Conservation (phyloP, 1,284 basidiomycete species). For the Irpex rosettiformis region DNA sequence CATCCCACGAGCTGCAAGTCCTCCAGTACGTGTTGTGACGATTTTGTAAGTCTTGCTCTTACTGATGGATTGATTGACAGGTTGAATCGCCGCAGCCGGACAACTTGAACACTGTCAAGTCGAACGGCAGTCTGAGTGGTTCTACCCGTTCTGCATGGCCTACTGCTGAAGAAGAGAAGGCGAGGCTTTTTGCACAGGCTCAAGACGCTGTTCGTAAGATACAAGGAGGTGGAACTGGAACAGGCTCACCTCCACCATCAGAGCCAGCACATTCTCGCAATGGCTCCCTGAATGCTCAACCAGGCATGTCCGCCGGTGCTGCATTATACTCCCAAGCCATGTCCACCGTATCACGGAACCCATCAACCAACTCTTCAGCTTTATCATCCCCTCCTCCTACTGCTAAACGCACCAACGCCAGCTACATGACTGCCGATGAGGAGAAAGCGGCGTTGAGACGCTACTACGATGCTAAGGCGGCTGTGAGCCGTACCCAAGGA, state of each 20-base stretch:
- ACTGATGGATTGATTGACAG: not conserved
- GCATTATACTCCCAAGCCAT: constrained; percentile 45
- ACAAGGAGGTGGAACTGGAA: constrained; percentile 32
- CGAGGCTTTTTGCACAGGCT: constrained; percentile 63
- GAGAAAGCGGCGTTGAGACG: constrained; percentile 64
- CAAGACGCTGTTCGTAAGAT: constrained; percentile 51
- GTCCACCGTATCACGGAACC: constrained; percentile 32
- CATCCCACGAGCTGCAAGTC: constrained; percentile 7
- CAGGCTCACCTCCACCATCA: constrained; percentile 10
- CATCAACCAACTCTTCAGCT: constrained; percentile 10
- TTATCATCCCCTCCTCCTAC: constrained; percentile 1
- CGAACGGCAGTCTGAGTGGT: not conserved
- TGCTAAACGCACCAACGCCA: constrained; percentile 5
- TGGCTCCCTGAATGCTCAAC: not conserved
- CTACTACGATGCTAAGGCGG: constrained; percentile 67
- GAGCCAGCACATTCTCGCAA: constrained; percentile 8
- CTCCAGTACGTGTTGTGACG: constrained; percentile 17
- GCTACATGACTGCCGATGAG: constrained; percentile 39
- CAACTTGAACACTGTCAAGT: not conserved
- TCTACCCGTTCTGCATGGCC: constrained; percentile 39
- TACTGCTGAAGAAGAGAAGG: constrained; percentile 72
- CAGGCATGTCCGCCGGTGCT: constrained; percentile 36
- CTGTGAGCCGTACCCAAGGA: constrained; percentile 55
- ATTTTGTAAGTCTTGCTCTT: too few relatives aligned
- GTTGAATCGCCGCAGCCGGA: constrained; percentile 6